Evolutionary conservation across 225 moss, liverwort and hornwort genomes (phyloP).

Genomic region (Bryoerythrophyllum caledonicum): DNA sequence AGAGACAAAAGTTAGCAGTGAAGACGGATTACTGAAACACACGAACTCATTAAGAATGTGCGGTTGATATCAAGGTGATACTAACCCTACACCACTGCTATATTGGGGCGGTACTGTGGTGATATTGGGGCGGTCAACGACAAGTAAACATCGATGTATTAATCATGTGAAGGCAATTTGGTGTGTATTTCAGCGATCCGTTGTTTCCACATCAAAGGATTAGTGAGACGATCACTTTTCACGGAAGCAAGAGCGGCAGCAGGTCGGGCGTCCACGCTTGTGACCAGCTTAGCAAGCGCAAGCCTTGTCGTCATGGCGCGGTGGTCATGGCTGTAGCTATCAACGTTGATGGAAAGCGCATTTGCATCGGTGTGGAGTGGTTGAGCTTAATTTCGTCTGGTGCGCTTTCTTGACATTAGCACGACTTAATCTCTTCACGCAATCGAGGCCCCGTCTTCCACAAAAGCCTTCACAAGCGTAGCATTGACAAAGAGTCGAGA

Average conservation of each 20-base stretch:
- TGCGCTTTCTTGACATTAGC: background rate
- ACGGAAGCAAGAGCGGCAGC: background rate
- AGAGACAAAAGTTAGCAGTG: too few species aligned
- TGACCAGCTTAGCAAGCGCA: background rate
- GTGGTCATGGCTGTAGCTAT: constrained; percentile 18
- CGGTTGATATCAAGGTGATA: too few species aligned
- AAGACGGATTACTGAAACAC: too few species aligned
- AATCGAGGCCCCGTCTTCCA: constrained; percentile 35
- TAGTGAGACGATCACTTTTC: too few species aligned
- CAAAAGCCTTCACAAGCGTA: constrained; percentile 56
- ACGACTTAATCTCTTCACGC: background rate
- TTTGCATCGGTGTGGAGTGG: background rate
- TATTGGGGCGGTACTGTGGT: too few species aligned
- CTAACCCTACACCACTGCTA: too few species aligned
- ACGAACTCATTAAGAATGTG: too few species aligned
- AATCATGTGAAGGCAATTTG: too few species aligned
- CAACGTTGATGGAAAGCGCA: constrained; percentile 3
- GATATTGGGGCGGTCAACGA: too few species aligned
- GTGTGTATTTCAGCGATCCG: background rate
- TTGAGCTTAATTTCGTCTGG: background rate
- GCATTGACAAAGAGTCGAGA: constrained; percentile 56
- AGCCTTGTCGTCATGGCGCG: background rate
- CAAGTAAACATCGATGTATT: too few species aligned
- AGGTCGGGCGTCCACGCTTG: too few species aligned
- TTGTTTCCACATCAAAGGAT: background rate